Conservation (phyloP, 441 rosid genomes). For the Aleurites moluccanus region DNA sequence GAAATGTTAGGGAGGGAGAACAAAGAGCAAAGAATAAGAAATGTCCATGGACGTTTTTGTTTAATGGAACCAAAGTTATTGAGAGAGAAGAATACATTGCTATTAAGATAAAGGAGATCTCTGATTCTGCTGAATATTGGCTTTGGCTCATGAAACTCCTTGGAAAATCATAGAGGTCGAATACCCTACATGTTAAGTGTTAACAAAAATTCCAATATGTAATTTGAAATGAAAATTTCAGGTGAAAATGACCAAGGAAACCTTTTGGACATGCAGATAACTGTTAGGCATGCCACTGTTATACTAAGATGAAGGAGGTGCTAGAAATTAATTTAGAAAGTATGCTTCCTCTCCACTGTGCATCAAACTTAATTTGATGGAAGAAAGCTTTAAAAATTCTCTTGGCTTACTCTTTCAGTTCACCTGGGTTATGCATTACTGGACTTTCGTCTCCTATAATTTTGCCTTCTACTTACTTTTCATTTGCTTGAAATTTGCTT, state of each 20-base stretch:
- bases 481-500: constrained; percentile 1
- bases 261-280: background rate
- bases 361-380: background rate
- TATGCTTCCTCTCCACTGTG: background rate
- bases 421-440: background rate
- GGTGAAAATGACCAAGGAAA: background rate
- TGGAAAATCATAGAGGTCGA: background rate
- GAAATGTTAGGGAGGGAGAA: background rate
- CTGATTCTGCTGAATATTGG: background rate
- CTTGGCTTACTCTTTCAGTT: background rate
- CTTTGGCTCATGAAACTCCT: background rate
- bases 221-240: background rate
- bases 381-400: background rate
- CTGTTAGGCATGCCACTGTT: background rate
- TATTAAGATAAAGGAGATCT: background rate
- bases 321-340: background rate
- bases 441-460: background rate
- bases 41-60: background rate
- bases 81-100: background rate
- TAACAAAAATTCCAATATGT: background rate
- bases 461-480: background rate
- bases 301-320: background rate
- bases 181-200: background rate
- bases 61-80: background rate
- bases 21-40: background rate